Evolutionary conservation across 1,284 basidiomycete genomes (phyloP), one percentile per base, ranked within the genome.

Genomic region (Fomitopsis palustris): DNA sequence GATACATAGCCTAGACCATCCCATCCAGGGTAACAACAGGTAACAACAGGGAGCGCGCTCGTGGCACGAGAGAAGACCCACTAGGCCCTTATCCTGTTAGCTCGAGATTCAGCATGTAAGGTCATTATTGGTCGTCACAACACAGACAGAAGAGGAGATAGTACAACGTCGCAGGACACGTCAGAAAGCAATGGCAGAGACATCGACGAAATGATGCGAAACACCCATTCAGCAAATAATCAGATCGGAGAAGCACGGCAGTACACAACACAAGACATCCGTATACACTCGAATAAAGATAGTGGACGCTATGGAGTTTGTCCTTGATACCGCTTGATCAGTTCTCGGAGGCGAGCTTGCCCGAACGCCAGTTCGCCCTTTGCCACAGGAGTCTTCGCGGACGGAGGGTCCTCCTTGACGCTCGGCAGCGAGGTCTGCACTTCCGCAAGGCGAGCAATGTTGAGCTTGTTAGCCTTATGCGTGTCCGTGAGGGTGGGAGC

Each of bases 261-360:
- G 27, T 10, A 12, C 42, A 27, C 5, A n/a, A 51, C 33, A 35
- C 27, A 14, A 29, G 23, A 52, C 12, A 47, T 29, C 25, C 12
- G 31, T n/a, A 35, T 52, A 52, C 31, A 52, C 12, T 37, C 33
- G 2, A 17, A 52, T 52, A 52, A 52, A 35, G 49, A 52, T 52
- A 52, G 42, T 29, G 8, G 16, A n/a, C 35, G 9, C 21, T 19
- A 35, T 52, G 49, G 14, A 16, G 17, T 10, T 21, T 65, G 63
- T 62, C 77, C 76, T 67, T 92, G 90, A 71, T 92, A 92, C 68
- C 88, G 88, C 78, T 84, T 87, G 70, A 92, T 92, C 62, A 92
- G 74, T 72, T 92, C 90, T 59, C 87, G 76, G 63, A 92, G 72
- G 59, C 86, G 77, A 17, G 88, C 87, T 70, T 90, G 86, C 16